Percentiles rank a stretch among this genome's conserved stretches.
Conservation (phyloP, 768 basidiomycete species). For the Trametes elegans region DNA sequence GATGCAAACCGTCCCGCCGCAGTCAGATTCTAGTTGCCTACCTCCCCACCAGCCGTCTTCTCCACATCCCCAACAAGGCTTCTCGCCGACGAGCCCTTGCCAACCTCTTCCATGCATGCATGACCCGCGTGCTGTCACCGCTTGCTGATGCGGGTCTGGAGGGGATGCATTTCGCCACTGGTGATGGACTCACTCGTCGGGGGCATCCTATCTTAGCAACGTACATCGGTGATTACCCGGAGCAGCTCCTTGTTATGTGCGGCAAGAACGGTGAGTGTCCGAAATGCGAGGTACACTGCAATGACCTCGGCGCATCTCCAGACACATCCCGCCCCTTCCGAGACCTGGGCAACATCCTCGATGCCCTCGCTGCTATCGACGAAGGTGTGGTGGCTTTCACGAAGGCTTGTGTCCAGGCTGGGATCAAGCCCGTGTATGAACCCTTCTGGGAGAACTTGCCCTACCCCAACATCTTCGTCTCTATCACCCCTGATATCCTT, state of each 20-base stretch:
- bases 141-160: constrained; percentile 28
- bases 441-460: constrained; percentile 6
- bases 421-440: constrained; percentile 1
- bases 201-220: constrained; percentile 28
- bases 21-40: constrained; percentile 26
- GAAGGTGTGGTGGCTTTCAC: constrained; percentile 10
- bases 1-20: constrained; percentile 11
- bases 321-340: neutral
- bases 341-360: neutral
- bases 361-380: neutral
- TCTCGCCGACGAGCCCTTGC: constrained; percentile 26
- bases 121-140: constrained; percentile 30
- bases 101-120: constrained; percentile 40
- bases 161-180: constrained; percentile 33
- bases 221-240: constrained; percentile 24
- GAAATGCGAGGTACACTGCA: neutral
- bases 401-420: constrained; percentile 20
- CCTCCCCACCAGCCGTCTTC: constrained; percentile 21
- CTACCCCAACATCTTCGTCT: constrained; percentile 9
- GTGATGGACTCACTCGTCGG: constrained; percentile 40
- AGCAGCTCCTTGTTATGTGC: constrained; percentile 20
- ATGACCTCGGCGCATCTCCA: neutral
- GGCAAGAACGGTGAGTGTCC: constrained; percentile 18
- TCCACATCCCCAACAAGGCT: constrained; percentile 14
- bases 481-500: constrained; percentile 17